Evolutionary conservation across 306 rosid genomes (phyloP).

Genomic region (Senna tora): DNA sequence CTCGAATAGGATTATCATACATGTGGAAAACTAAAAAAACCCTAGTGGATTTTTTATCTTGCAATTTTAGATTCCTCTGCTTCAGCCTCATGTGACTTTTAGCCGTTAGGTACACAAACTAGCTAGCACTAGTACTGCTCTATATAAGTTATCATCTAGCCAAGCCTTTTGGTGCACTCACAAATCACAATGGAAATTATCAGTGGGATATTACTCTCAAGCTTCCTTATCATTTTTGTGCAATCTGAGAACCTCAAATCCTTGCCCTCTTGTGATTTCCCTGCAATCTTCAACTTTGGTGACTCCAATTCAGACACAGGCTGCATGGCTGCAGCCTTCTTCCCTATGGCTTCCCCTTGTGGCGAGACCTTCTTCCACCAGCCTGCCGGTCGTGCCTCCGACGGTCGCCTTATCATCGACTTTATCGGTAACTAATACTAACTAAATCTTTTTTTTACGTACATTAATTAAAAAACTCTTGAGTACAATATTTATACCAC

Average conservation of each 20-base stretch:
- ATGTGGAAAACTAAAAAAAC: too few species aligned
- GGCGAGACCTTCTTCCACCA: slow-evolving; percentile 71
- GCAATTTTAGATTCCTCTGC: slow-evolving; percentile 9
- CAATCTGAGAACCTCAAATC: slow-evolving; percentile 34
- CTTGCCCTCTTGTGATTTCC: slow-evolving; percentile 46
- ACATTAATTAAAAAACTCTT: too few species aligned
- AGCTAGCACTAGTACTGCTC: neutral
- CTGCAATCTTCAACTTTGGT: slow-evolving; percentile 72
- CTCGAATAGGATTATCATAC: too few species aligned
- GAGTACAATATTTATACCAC: too few species aligned
- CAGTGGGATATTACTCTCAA: slow-evolving; percentile 27
- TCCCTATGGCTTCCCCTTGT: slow-evolving; percentile 47
- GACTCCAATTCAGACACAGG: slow-evolving; percentile 86
- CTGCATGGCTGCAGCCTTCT: slow-evolving; percentile 63
- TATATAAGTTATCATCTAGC: neutral
- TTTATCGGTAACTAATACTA: slow-evolving; percentile 50
- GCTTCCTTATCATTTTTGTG: neutral
- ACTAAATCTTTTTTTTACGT: too few species aligned
- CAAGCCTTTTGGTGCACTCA: neutral
- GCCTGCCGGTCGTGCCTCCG: slow-evolving; percentile 62
- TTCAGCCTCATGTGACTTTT: slow-evolving; percentile 25
- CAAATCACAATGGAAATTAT: too few species aligned
- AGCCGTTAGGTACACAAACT: slow-evolving; percentile 19
- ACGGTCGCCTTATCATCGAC: slow-evolving; percentile 77
- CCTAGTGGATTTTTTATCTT: too few species aligned